Evolutionary conservation across 352 stramenopile genomes (phyloP), one percentile per base, ranked within the genome.

Genomic region (Phytopythium litorale): DNA sequence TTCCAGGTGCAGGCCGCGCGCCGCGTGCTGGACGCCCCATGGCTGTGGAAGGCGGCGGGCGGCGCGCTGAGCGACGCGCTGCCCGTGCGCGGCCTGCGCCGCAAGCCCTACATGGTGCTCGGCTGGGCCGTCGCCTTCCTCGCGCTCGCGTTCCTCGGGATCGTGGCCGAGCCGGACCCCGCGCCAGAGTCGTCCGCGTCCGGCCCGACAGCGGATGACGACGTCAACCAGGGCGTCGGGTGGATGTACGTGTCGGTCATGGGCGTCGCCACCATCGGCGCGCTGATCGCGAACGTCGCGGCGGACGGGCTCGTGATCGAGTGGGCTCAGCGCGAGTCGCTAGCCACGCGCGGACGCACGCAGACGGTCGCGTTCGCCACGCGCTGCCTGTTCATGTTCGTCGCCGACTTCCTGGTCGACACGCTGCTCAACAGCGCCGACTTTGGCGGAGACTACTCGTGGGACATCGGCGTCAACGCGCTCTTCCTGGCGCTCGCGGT

Each of bases 221-320:
- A 30, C 0, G 52, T 70, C 35, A 66, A 71, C 12, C 61, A 42
- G 37, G 37, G 70, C 30, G 33, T 52, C 7, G 82, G 75, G 28
- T 89, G 74, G 75, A 75, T 69, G 46, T 95, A 91, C 63, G 66
- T 88, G 18, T 33, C 92, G 37, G 67, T 74, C 28, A 87, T 97
- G 75, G 79, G 88, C 18, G 23, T 94, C 12, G 89, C 87, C 0
- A 96, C 84, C 23, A 67, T 96, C 15, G 89, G 89, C 2, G 96
- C 92, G 55, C 89, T 97, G 38, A 77, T 96, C 55, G 86, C 88
- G 6, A 92, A 96, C 68, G 81, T 94, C 0, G 81, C 87, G 30
- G 79, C 84, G 18, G 89, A 97, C 68, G 89, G 79, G 0, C 76
- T 94, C 54, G 68, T 91, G 42, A 81, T 97, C 30, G 81, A 92